Evolutionary conservation across 345 rosid species (phyloP).

Genomic region (Salix brachista): DNA sequence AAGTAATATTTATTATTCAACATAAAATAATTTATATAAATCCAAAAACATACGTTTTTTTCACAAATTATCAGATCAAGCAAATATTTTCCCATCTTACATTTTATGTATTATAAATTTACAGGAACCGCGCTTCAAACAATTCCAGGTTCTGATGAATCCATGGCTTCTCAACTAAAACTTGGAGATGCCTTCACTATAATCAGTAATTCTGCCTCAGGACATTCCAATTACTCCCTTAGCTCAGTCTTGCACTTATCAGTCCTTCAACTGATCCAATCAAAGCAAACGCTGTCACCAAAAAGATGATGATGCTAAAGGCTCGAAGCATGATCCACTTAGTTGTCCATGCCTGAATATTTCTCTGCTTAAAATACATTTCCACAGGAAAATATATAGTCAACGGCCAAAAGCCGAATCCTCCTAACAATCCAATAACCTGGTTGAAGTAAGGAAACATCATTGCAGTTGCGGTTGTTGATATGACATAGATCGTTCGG

Average conservation of each 20-base stretch:
- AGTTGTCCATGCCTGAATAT: constrained; percentile 44
- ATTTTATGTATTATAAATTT: neutral
- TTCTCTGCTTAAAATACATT: constrained; percentile 59
- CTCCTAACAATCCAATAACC: constrained; percentile 69
- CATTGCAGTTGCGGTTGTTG: constrained; percentile 46
- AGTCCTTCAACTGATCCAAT: constrained; percentile 64
- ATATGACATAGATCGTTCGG: constrained; percentile 46
- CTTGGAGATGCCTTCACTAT: neutral
- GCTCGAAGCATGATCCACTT: constrained; percentile 49
- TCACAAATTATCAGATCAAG: neutral
- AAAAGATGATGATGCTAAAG: constrained; percentile 41
- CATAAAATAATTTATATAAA: too few species aligned
- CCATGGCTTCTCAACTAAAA: neutral
- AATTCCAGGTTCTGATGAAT: neutral
- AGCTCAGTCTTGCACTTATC: constrained; percentile 43
- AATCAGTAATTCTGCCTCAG: neutral
- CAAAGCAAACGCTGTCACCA: constrained; percentile 38
- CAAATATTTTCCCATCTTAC: neutral
- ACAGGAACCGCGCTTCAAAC: neutral
- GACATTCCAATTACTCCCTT: neutral
- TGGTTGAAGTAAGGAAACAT: constrained; percentile 84
- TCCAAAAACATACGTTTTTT: too few species aligned
- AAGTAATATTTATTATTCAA: too few species aligned
- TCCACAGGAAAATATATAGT: constrained; percentile 71
- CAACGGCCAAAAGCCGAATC: constrained; percentile 71